Evolutionary conservation across 2,329 filamentous ascomycete genomes (phyloP).

Genomic region (Diaporthe vexans): DNA sequence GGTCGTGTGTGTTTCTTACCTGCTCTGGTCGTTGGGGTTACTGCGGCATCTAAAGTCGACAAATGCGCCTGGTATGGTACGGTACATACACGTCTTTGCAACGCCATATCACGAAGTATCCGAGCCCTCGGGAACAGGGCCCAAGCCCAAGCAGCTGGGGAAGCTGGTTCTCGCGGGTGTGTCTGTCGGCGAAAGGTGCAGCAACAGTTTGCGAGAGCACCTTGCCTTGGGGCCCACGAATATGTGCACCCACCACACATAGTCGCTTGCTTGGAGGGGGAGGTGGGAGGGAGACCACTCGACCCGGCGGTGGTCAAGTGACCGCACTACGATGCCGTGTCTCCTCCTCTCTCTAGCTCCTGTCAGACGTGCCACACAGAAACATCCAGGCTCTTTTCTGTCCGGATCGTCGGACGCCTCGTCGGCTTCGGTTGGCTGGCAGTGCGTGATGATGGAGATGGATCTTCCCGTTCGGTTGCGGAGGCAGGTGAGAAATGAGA

Average conservation of each 20-base stretch:
- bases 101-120: neutral
- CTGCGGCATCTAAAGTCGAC: no score
- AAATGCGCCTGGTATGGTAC: no score
- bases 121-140: slow-evolving; percentile 2
- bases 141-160: neutral
- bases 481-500: slow-evolving; percentile 31
- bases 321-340: slow-evolving; percentile 10
- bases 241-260: neutral
- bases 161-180: neutral
- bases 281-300: neutral
- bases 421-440: neutral
- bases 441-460: neutral
- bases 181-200: neutral
- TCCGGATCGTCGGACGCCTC: slow-evolving; percentile 12
- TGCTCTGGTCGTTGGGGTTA: no score
- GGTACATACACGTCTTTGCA: no score
- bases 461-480: slow-evolving; percentile 1
- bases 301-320: slow-evolving; percentile 38
- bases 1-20: neutral
- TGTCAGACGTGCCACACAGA: slow-evolving; percentile 13
- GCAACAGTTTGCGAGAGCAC: slow-evolving; percentile 5
- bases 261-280: neutral
- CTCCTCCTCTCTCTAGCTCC: neutral
- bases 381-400: neutral
- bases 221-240: neutral